Conservation (phyloP, 169 alveolate genomes). For the Cryptosporidium viatorum region DNA sequence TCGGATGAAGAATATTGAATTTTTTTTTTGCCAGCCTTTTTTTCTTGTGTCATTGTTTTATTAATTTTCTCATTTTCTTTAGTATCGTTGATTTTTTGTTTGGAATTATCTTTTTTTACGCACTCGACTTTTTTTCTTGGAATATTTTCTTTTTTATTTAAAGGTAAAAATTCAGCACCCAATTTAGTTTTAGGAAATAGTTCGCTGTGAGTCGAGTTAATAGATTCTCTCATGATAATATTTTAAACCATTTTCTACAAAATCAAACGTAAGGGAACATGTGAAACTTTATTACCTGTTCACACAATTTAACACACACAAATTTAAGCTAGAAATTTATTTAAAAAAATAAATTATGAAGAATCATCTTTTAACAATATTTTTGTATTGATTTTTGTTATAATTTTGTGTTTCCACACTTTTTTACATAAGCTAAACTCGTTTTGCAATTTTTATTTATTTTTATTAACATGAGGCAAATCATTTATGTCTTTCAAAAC, state of each 20-base stretch:
- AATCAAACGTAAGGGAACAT: slow-evolving; percentile 2
- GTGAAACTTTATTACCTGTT: background rate
- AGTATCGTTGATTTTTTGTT: background rate
- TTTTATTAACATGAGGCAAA: no score
- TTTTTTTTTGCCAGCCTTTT: slow-evolving; percentile 1
- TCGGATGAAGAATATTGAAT: background rate
- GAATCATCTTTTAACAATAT: background rate
- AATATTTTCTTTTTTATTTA: slow-evolving; percentile 9
- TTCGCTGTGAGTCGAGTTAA: slow-evolving; percentile 6
- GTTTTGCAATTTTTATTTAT: background rate
- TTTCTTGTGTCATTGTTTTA: background rate
- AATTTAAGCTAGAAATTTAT: background rate
- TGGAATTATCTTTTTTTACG: background rate
- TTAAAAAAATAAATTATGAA: background rate
- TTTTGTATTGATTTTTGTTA: background rate
- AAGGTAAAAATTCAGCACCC: slow-evolving; percentile 53
- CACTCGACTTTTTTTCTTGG: background rate
- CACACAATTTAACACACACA: slow-evolving; percentile 47
- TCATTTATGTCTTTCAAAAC: no score
- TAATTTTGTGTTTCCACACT: slow-evolving; percentile 21
- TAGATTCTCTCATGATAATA: slow-evolving; percentile 17
- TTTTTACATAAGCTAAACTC: background rate
- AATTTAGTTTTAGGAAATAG: slow-evolving; percentile 35
- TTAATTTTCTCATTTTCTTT: slow-evolving; percentile 15
- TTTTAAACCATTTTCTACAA: background rate